phyloP scores from a whole-genome alignment of 202 grass and related monocot species.

The Cymbopogon flexuosus region DNA sequence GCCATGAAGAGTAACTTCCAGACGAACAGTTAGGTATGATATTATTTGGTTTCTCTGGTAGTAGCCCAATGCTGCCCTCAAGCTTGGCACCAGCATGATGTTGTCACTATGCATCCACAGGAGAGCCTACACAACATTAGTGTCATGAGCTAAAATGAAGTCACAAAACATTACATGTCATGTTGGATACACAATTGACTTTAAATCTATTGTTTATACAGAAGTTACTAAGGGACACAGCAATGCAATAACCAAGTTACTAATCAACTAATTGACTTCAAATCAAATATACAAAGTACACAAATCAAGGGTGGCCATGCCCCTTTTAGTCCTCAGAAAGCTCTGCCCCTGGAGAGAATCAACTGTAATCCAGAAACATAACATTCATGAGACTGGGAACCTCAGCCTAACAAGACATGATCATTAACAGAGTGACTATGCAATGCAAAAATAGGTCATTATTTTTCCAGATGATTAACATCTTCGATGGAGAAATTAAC shows the following conservation, averaged over 20 bases:
- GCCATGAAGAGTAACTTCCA: slow-evolving; percentile 45
- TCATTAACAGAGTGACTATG: not conserved
- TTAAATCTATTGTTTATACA: too few species aligned
- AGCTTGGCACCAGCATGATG: slow-evolving; percentile 30
- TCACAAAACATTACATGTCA: not conserved
- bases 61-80: slow-evolving; percentile 35
- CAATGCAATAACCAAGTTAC: not conserved
- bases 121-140: slow-evolving; percentile 32
- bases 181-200: not conserved
- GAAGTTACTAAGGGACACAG: not conserved
- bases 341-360: not conserved
- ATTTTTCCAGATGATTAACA: slow-evolving; percentile 1
- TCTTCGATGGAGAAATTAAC: slow-evolving; percentile 18
- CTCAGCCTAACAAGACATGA: not conserved
- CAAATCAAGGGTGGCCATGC: not conserved
- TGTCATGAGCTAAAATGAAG: slow-evolving; percentile 6
- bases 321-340: not conserved
- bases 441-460: not conserved
- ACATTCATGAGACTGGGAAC: not conserved
- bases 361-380: not conserved
- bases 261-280: not conserved
- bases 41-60: slow-evolving; percentile 44
- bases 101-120: slow-evolving; percentile 35
- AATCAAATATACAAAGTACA: not conserved
- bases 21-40: slow-evolving; percentile 50